phyloP scores from a whole-genome alignment of 2,329 filamentous ascomycete genomes.

The Epichloe uncinata region DNA sequence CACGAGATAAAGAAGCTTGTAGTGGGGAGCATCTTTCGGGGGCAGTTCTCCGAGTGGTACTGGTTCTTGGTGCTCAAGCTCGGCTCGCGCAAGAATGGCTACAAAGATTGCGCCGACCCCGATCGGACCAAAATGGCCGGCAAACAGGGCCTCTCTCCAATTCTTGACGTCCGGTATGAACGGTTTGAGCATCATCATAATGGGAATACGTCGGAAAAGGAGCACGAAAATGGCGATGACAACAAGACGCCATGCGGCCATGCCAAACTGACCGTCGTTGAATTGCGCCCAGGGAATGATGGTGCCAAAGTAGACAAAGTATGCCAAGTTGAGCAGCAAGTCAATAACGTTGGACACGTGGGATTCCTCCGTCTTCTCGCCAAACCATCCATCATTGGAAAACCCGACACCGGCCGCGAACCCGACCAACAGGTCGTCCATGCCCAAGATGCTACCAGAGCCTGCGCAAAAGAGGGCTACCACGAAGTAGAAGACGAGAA shows the following conservation, averaged over 20 bases:
- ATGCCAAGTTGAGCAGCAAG: slow-evolving; percentile 87
- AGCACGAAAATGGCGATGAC: slow-evolving; percentile 89
- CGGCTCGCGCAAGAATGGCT: slow-evolving; percentile 83
- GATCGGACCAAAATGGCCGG: slow-evolving; percentile 94
- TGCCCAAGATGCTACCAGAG: slow-evolving; percentile 76
- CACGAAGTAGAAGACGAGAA: slow-evolving; percentile 97
- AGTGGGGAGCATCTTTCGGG: slow-evolving; percentile 38
- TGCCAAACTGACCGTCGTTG: slow-evolving; percentile 60
- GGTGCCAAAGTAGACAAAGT: slow-evolving; percentile 94
- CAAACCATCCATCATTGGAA: slow-evolving; percentile 98
- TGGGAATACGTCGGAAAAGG: slow-evolving; percentile 87
- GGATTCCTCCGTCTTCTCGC: slow-evolving; percentile 93
- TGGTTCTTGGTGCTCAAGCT: slow-evolving; percentile 63
- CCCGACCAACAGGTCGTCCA: slow-evolving; percentile 88
- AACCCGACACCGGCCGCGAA: slow-evolving; percentile 97
- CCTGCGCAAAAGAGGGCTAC: slow-evolving; percentile 91
- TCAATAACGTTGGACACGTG: slow-evolving; percentile 99
- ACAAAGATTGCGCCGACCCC: slow-evolving; percentile 95
- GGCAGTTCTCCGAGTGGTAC: slow-evolving; percentile 58
- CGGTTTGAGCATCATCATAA: slow-evolving; percentile 86
- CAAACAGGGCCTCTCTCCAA: slow-evolving; percentile 93
- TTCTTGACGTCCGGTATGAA: slow-evolving; percentile 95
- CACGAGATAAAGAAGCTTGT: slow-evolving; percentile 67
- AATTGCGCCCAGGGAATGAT: slow-evolving; percentile 94
- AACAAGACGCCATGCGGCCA: slow-evolving; percentile 80